Base-by-base conservation (phyloP, 2,329 filamentous ascomycete species). In the Amphichorda felina region DNA sequence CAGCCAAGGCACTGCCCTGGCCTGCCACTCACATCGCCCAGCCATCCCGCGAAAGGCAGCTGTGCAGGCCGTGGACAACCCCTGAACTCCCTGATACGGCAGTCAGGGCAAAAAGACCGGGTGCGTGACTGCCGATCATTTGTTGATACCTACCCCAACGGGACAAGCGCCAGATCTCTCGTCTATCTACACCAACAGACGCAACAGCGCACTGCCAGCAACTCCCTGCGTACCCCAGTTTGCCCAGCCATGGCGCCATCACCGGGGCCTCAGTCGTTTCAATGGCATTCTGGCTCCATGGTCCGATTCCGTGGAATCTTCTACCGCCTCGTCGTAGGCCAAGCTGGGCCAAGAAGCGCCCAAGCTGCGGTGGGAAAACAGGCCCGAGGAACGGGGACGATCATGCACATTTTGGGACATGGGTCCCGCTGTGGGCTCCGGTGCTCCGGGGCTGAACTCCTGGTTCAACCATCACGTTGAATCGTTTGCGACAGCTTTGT, bases 31-130 rank as follows among this genome's bases (percentile, higher is more conserved):
- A n/a, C n/a, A n/a, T n/a, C n/a, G n/a, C n/a, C n/a, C n/a, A n/a
- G n/a, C n/a, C n/a, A n/a, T n/a, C n/a, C n/a, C n/a, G n/a, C 35
- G 29, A 36, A 36, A 22, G 27, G 35, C 19, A 36, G 35, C 28
- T 36, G 30, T 27, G 35, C 24, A 21, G 29, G 28, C 33, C 30
- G 11, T 16, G 6, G 16, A n/a, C 14, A 15, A 31, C 18, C 35
- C 29, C 4, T 26, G 19, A 33, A 13, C 35, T 36, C 27, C 29
- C 35, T n/a, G 21, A 36, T 26, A 17, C 11, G 35, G 35, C 35
- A 36, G 35, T 16, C 27, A 14, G 15, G 26, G 7, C 35, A 22
- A 30, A 30, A 30, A 36, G 16, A n/a, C 21, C 29, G 29, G 29
- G 18, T 7, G 16, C 27, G 6, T 25, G 18, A 30, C 35, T 36